Conservation (phyloP, 208 protist species). For the Leishmania mexicana region DNA sequence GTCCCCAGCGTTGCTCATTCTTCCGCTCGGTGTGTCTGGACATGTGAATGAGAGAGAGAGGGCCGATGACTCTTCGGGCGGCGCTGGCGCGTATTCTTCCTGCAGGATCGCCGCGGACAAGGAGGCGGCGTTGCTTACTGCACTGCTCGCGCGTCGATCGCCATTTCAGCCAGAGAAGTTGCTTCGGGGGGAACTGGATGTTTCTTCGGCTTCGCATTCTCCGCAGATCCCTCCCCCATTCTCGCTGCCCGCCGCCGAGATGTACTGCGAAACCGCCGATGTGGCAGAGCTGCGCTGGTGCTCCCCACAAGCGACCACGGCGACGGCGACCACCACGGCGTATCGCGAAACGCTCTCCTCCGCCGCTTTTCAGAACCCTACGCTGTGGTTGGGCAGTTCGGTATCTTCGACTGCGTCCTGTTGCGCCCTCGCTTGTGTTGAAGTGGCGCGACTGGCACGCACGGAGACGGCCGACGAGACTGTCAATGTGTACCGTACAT, state of each 20-base stretch:
- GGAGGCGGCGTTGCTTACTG: background rate
- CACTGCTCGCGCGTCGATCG: background rate
- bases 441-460: slow-evolving; percentile 2
- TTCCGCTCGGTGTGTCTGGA: background rate
- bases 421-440: slow-evolving; percentile 8
- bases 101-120: background rate
- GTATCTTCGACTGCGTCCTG: slow-evolving; percentile 1
- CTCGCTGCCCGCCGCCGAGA: background rate
- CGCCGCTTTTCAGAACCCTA: background rate
- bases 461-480: background rate
- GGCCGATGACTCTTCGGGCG: background rate
- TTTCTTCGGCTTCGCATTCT: background rate
- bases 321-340: background rate
- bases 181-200: background rate
- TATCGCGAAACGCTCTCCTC: background rate
- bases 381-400: background rate
- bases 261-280: slow-evolving; percentile 27
- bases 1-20: slow-evolving; percentile 16
- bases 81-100: background rate
- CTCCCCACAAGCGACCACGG: background rate
- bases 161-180: background rate
- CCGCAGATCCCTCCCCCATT: background rate
- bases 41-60: background rate
- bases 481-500: background rate
- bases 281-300: slow-evolving; percentile 31